Base-by-base conservation (phyloP, 768 basidiomycete genomes). In the Rhodotorula taiwanensis region DNA sequence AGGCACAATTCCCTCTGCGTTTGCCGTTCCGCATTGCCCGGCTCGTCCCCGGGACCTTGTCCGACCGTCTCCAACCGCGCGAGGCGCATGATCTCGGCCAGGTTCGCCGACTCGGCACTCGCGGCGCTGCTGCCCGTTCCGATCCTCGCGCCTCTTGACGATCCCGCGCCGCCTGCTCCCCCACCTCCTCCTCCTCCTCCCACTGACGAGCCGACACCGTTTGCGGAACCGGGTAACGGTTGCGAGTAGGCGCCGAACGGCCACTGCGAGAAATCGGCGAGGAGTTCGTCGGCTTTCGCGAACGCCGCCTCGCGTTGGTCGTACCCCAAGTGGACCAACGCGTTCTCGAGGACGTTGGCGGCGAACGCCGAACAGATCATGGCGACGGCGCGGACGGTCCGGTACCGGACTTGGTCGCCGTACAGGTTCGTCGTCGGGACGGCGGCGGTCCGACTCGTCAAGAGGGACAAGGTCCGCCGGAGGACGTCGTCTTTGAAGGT, bases 221-320 rank as follows among this genome's bases (percentile, higher is more conserved):
- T 39, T 16, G 36, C 36, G 36, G 10, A 3, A 9, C 39, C 41
- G 25, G 20, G 33, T 30, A 49, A 25, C 43, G 45, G 55, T 33
- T 39, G 15, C 31, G 61, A 39, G 34, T 52, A 52, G 21, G 51
- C 60, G 11, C 79, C 91, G 73, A 88, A 92, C 18, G 94, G 94
- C 91, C 91, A 99, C 34, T 79, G 80, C 33, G 83, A 81, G 75
- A 98, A 98, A 77, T 93, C 94, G 48, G 84, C 86, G 39, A 99
- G 79, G 30, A 99, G 84, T 67, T 99, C 95, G 73, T 99, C 94
- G 71, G 89, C 91, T 64, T 95, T 79, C 68, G 84, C 85, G 75
- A 97, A 95, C 36, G 94, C 93, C 7, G 83, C 85, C 79, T 99
- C 95, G 58, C 94, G 78, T 58, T 92, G 88, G 75, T 98, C 95